Evolutionary conservation across 257 asterid species (phyloP), one percentile per base, ranked within the genome.

Genomic region (Penstemon davidsonii): DNA sequence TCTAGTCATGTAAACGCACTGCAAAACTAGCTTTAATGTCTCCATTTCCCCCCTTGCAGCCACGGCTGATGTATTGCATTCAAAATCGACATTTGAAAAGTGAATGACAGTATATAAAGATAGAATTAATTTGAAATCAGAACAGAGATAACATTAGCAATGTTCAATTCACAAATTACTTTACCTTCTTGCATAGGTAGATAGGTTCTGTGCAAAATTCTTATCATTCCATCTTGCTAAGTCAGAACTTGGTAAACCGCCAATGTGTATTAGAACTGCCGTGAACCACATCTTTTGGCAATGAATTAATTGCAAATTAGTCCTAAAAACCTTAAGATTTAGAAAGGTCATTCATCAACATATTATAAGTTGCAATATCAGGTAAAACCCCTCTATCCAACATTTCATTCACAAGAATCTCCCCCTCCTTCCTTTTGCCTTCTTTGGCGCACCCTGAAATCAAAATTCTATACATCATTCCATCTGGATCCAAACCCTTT

Each of bases 11-110:
- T 94, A 94, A 57, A 94, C 90, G 5, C 92, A 80, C 83, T 88
- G 99, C 75, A 94, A 66, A 46, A 95, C 96, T 4, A 95, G 97
- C 77, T 88, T 82, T 51, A 88, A 80, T 2, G 87, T 88, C 83
- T 88, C 97, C 91, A 87, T 86, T 54, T 97, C 97, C 6, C 99
- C 99, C 62, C 87, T 77, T 53, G 96, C 97, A 82, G 97, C 97
- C 79, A 83, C 83, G 72, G 95, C 99, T 87, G 18, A 25, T 33
- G 62, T 4, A 71, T 62, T 73, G 56, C 59, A 62, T 5, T 7
- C 51, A 49, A 8, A 60, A 15, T 15, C 18, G 18, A 0, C 18
- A 15, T 0, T 15, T 15, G 18, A 15, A 15, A 15, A 15, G 18
- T 15, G 18, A 15, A 15, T 15, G 18, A 15, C 18, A 15, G 18